Evolutionary conservation across 257 asterid genomes (phyloP).

Genomic region (Agastache rugosa): DNA sequence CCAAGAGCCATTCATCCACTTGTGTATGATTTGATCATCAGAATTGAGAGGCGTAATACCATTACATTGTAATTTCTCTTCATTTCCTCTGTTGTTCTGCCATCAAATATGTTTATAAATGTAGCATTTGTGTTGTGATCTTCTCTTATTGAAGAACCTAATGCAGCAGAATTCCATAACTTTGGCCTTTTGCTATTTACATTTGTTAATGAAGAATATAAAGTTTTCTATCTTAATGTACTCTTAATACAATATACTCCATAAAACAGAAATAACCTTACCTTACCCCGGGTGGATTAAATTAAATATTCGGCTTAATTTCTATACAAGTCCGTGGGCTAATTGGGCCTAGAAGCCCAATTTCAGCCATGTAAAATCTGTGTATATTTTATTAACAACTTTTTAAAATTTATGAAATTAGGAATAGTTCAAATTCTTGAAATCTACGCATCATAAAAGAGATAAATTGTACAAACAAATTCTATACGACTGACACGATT

Average conservation of each 20-base stretch:
- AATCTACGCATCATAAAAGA: neutral
- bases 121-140: conserved; percentile 8
- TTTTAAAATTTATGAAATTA: too few relatives aligned
- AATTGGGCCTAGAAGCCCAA: neutral
- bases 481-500: neutral
- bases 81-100: conserved; percentile 6
- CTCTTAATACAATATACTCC: too few relatives aligned
- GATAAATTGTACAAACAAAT: too few relatives aligned
- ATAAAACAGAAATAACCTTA: too few relatives aligned
- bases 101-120: neutral
- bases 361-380: too few relatives aligned
- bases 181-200: neutral
- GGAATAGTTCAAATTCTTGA: neutral
- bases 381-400: too few relatives aligned
- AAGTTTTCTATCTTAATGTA: too few relatives aligned
- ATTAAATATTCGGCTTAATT: too few relatives aligned
- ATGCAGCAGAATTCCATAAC: neutral
- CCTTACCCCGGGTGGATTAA: too few relatives aligned
- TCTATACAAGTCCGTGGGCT: neutral
- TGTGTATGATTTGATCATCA: conserved; percentile 33
- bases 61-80: neutral
- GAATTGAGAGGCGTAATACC: conserved; percentile 14
- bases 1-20: conserved; percentile 50
- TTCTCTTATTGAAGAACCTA: neutral
- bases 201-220: neutral